phyloP scores from a whole-genome alignment of 306 rosid species.

The Ammopiptanthus mongolicus region DNA sequence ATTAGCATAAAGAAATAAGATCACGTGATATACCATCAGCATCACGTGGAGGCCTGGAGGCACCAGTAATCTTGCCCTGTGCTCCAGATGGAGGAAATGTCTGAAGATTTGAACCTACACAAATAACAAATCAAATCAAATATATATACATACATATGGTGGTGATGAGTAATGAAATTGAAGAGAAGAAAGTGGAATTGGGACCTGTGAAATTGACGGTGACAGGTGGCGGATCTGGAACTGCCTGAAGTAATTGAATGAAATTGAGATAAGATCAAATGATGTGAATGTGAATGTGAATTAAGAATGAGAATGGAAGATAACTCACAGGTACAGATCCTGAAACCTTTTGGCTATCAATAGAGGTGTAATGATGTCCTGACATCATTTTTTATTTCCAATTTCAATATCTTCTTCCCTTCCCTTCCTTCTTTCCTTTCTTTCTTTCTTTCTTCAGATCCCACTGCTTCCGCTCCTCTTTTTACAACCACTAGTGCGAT shows the following conservation, averaged over 20 bases:
- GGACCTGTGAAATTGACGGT: conserved; percentile 59
- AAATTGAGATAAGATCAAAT: neutral
- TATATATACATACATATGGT: too few species aligned
- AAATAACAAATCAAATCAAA: neutral
- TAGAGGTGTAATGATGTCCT: conserved; percentile 47
- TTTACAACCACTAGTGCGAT: too few species aligned
- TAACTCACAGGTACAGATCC: conserved; percentile 77
- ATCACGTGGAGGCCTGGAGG: conserved; percentile 60
- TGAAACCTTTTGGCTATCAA: conserved; percentile 59
- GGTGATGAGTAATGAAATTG: neutral
- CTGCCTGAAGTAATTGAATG: conserved; percentile 40
- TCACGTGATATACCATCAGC: conserved; percentile 52
- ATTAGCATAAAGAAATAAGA: neutral
- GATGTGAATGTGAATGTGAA: neutral
- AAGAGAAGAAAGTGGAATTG: neutral
- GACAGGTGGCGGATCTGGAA: conserved; percentile 61
- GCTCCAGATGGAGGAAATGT: conserved; percentile 69
- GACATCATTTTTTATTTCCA: conserved; percentile 53
- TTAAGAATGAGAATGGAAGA: neutral
- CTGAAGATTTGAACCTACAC: conserved; percentile 61
- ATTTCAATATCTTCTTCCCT: too few species aligned
- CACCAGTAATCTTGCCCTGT: conserved; percentile 60
- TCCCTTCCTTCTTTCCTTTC: too few species aligned
- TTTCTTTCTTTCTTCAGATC: too few species aligned
- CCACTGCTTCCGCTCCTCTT: too few species aligned